A percentile compares a stretch with the other conserved stretches of the same genome.
These are phyloP conservation scores for Apiotrichum gamsii DNA, from an alignment of 1,284 basidiomycete genomes.

Conservation along the genomic window DNA sequence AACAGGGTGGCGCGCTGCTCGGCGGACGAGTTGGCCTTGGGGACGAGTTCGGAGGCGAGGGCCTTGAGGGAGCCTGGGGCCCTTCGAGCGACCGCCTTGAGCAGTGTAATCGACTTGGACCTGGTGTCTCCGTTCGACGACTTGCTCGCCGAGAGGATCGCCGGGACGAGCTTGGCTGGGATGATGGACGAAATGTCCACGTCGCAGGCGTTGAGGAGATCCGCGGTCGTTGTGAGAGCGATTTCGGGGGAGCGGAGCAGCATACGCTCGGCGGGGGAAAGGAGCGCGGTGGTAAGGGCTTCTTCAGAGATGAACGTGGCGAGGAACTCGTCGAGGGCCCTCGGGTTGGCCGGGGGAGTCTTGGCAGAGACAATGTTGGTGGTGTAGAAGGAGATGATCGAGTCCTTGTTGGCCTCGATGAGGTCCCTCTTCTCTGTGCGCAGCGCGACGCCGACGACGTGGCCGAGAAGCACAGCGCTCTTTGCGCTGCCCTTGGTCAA, in stretches of 20 bases:
- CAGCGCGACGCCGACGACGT: slow-evolving; percentile 38
- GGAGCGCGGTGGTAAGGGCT: slow-evolving; percentile 30
- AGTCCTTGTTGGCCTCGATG: slow-evolving; percentile 33
- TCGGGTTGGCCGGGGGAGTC: slow-evolving; percentile 27
- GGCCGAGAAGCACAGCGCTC: slow-evolving; percentile 33
- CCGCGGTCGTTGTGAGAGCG: slow-evolving; percentile 33
- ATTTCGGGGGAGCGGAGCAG: slow-evolving; percentile 43
- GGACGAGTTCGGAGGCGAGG: slow-evolving; percentile 61
- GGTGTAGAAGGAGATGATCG: slow-evolving; percentile 33
- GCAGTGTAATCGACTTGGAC: slow-evolving; percentile 56
- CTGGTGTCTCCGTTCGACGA: slow-evolving; percentile 66
- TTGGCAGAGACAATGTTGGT: slow-evolving; percentile 40
- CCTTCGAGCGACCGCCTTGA: slow-evolving; percentile 54
- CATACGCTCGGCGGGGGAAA: slow-evolving; percentile 43
- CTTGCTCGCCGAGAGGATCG: slow-evolving; percentile 65
- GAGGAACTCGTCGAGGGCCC: slow-evolving; percentile 31
- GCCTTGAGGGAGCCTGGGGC: slow-evolving; percentile 43
- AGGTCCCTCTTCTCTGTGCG: slow-evolving; percentile 25
- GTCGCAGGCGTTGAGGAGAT: slow-evolving; percentile 33
- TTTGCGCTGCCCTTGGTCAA: slow-evolving; percentile 26
- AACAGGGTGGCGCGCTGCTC: slow-evolving; percentile 80
- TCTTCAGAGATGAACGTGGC: slow-evolving; percentile 28
- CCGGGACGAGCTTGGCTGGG: slow-evolving; percentile 61
- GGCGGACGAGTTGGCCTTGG: slow-evolving; percentile 67
- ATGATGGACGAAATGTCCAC: slow-evolving; percentile 54